phyloP scores from a whole-genome alignment of 108 stramenopile species.

The Fistulifera pelliculosa region DNA sequence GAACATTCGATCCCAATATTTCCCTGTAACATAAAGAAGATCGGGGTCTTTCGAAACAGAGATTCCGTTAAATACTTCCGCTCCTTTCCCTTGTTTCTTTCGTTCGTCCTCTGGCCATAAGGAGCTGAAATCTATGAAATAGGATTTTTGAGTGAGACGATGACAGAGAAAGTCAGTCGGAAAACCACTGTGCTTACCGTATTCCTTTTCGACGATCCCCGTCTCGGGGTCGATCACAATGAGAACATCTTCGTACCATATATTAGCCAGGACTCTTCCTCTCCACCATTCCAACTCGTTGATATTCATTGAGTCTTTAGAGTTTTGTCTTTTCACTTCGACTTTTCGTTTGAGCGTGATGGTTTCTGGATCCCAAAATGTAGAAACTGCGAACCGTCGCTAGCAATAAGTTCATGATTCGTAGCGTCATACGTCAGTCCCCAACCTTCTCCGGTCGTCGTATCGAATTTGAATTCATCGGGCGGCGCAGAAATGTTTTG shows the following conservation, averaged over 20 bases:
- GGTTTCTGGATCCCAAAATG: constrained; percentile 66
- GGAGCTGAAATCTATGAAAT: constrained; percentile 49
- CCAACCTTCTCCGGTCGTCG: constrained; percentile 72
- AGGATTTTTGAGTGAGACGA: too few relatives aligned
- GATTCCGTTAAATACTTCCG: constrained; percentile 82
- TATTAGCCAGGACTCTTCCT: constrained; percentile 73
- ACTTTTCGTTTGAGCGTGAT: constrained; percentile 40
- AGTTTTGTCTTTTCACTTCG: constrained; percentile 38
- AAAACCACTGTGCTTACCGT: constrained; percentile 42
- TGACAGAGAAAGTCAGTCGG: too few relatives aligned
- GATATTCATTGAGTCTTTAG: constrained; percentile 31
- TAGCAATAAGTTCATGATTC: constrained; percentile 62
- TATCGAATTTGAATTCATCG: constrained; percentile 35
- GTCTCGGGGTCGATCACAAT: constrained; percentile 72
- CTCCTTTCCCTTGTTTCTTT: constrained; percentile 17
- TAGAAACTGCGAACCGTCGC: constrained; percentile 58
- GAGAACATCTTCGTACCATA: constrained; percentile 72
- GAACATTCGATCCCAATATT: constrained; percentile 68
- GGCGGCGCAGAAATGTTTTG: constrained; percentile 34
- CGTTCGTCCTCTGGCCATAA: constrained; percentile 45
- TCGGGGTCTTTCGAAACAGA: constrained; percentile 64
- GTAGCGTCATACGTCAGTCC: constrained; percentile 66
- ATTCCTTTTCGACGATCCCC: constrained; percentile 69
- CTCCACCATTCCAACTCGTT: constrained; percentile 82
- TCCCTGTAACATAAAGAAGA: constrained; percentile 58